Conservation (phyloP, 768 basidiomycete species). For the Suillus subluteus region DNA sequence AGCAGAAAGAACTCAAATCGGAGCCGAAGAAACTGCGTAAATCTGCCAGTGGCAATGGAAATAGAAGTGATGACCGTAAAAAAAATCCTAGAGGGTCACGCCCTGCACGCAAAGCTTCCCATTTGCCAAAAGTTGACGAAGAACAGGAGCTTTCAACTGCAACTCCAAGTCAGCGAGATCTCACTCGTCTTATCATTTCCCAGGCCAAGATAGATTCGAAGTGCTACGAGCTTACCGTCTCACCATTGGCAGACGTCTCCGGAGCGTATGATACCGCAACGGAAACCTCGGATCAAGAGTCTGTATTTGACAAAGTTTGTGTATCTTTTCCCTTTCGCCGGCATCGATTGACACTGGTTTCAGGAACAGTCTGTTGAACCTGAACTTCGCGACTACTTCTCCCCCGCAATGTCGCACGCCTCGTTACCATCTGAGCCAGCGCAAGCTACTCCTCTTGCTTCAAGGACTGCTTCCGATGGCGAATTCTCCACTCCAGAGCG, state of each 20-base stretch:
- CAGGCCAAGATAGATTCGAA: slow-evolving; percentile 69
- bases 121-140: slow-evolving; percentile 65
- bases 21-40: slow-evolving; percentile 65
- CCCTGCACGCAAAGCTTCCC: slow-evolving; percentile 52
- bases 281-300: slow-evolving; percentile 35
- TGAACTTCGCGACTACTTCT: slow-evolving; percentile 58
- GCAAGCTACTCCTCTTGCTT: slow-evolving; percentile 32
- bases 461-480: slow-evolving; percentile 26
- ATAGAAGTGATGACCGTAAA: slow-evolving; percentile 42
- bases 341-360: slow-evolving; percentile 7
- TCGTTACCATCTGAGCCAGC: slow-evolving; percentile 37
- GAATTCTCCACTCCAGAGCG: slow-evolving; percentile 77
- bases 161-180: slow-evolving; percentile 29
- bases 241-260: slow-evolving; percentile 77
- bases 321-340: slow-evolving; percentile 4
- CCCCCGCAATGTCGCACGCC: slow-evolving; percentile 21
- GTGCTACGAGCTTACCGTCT: slow-evolving; percentile 80
- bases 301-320: slow-evolving; percentile 53
- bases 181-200: slow-evolving; percentile 33
- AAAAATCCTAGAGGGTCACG: slow-evolving; percentile 35
- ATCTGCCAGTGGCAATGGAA: slow-evolving; percentile 29
- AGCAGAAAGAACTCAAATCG: slow-evolving; percentile 47
- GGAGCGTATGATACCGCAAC: slow-evolving; percentile 59
- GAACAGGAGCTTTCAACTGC: slow-evolving; percentile 38
- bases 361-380: slow-evolving; percentile 62